A percentile compares a stretch with the other conserved stretches of the same genome.
These are phyloP conservation scores for Hypoxylon fuscum DNA, from an alignment of 495 filamentous ascomycete genomes.

Conservation along the genomic window DNA sequence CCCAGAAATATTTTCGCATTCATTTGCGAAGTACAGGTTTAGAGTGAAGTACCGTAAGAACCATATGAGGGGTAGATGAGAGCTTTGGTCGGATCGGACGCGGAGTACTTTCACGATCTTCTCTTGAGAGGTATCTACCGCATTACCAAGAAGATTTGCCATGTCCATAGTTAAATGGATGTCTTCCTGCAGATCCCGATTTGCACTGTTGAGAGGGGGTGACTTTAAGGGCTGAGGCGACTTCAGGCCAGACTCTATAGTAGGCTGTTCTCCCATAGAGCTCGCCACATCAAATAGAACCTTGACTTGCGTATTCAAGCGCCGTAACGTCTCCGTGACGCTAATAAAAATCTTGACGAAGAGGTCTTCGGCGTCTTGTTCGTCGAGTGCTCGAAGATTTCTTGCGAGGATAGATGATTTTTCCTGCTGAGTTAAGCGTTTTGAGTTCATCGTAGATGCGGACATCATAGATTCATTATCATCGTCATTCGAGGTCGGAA, in stretches of 20 bases:
- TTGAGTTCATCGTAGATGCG: constrained; percentile 76
- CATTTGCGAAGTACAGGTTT: constrained; percentile 93
- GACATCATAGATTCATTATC: constrained; percentile 93
- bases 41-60: constrained; percentile 94
- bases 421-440: constrained; percentile 80
- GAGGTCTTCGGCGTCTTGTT: constrained; percentile 86
- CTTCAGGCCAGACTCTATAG: constrained; percentile 43
- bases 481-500: constrained; percentile 92
- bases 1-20: constrained; percentile 95
- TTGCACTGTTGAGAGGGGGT: constrained; percentile 44
- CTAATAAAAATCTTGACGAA: constrained; percentile 83
- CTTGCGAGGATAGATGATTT: constrained; percentile 90
- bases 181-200: constrained; percentile 74
- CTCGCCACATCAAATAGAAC: constrained; percentile 95
- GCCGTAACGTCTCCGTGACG: constrained; percentile 84
- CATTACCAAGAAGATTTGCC: constrained; percentile 91
- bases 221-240: constrained; percentile 55
- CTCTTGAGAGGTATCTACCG: constrained; percentile 90
- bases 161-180: constrained; percentile 87
- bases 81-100: constrained; percentile 86
- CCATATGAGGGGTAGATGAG: constrained; percentile 72
- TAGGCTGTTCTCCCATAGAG: constrained; percentile 61
- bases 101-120: constrained; percentile 92
- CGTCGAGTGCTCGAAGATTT: constrained; percentile 85
- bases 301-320: constrained; percentile 90